Conservation (phyloP, 345 rosid genomes). For the Barbarea vulgaris region DNA sequence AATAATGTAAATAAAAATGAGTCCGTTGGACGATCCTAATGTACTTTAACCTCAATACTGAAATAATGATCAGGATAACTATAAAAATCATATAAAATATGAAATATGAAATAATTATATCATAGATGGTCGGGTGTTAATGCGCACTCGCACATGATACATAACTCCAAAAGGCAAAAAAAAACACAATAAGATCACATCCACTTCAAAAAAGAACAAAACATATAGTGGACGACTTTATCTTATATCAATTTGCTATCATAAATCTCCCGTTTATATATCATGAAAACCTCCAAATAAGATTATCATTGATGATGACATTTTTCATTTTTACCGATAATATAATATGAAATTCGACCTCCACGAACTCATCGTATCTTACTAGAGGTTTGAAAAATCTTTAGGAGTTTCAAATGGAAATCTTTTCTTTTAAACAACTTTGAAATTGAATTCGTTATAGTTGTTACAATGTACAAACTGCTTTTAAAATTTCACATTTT, state of each 20-base stretch:
- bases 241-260: conserved; percentile 26
- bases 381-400: background rate
- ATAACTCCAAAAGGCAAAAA: conserved; percentile 20
- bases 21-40: background rate
- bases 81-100: background rate
- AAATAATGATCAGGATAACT: background rate
- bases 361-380: background rate
- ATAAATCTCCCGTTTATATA: background rate
- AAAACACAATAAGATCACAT: conserved; percentile 30
- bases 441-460: background rate
- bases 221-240: conserved; percentile 27
- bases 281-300: background rate
- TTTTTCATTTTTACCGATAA: background rate
- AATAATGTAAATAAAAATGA: no score
- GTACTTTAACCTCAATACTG: background rate
- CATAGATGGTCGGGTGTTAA: conserved; percentile 9
- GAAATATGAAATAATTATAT: background rate
- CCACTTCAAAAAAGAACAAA: conserved; percentile 26
- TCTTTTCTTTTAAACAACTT: background rate
- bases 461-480: background rate
- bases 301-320: background rate
- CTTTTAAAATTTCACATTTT: background rate
- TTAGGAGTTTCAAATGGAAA: background rate
- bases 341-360: background rate
- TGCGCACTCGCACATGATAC: conserved; percentile 25